Evolutionary conservation across 1,139 yeast genomes (phyloP).

Genomic region (Fermentozyma sake): DNA sequence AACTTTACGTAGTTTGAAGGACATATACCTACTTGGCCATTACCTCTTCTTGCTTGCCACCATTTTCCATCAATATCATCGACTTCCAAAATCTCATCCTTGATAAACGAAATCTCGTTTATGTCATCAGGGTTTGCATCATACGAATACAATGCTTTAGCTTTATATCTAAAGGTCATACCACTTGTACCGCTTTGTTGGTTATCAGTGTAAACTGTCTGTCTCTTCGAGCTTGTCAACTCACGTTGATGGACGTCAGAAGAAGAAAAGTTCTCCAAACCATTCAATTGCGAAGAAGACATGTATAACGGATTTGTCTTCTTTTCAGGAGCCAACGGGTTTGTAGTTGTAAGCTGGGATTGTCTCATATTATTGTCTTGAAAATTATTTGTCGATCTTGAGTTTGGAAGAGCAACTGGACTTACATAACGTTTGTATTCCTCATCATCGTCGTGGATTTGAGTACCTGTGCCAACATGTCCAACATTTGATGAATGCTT

Average conservation of each 20-base stretch:
- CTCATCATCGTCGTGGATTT: slow-evolving; percentile 24
- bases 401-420: slow-evolving; percentile 19
- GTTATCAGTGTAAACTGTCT: slow-evolving; percentile 11
- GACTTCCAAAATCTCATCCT: slow-evolving; percentile 86
- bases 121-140: slow-evolving; percentile 93
- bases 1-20: slow-evolving; percentile 91
- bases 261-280: slow-evolving; percentile 52
- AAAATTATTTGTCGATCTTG: slow-evolving; percentile 21
- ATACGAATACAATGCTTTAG: slow-evolving; percentile 81
- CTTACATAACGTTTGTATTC: slow-evolving; percentile 26
- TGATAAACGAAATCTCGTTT: slow-evolving; percentile 84
- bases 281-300: slow-evolving; percentile 53
- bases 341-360: slow-evolving; percentile 28
- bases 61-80: slow-evolving; percentile 94
- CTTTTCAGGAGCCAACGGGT: slow-evolving; percentile 9
- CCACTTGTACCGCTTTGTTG: slow-evolving; percentile 3
- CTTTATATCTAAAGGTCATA: slow-evolving; percentile 65
- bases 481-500: slow-evolving; percentile 27
- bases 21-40: slow-evolving; percentile 94
- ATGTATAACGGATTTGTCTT: slow-evolving; percentile 40
- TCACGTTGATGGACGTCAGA: slow-evolving; percentile 35
- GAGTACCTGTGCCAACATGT: slow-evolving; percentile 19
- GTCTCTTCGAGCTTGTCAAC: slow-evolving; percentile 16
- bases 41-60: slow-evolving; percentile 94
- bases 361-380: slow-evolving; percentile 36